Conservation (phyloP, 1,139 yeast species). For the Hanseniaspora gamundiae region DNA sequence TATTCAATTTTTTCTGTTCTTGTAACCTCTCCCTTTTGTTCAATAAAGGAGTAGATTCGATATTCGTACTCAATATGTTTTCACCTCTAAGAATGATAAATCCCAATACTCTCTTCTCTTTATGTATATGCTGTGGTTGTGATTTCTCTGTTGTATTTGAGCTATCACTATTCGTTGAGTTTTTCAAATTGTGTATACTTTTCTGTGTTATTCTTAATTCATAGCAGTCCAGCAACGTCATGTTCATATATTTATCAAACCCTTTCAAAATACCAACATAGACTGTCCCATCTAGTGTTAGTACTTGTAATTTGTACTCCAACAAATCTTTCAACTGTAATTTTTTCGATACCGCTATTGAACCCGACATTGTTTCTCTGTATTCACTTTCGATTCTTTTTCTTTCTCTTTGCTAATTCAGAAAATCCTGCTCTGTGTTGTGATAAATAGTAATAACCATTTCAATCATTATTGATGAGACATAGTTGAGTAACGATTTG, state of each 20-base stretch:
- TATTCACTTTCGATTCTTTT: too few species aligned
- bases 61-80: slow-evolving; percentile 68
- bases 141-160: slow-evolving; percentile 39
- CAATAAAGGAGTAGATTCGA: slow-evolving; percentile 41
- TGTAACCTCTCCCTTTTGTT: slow-evolving; percentile 28
- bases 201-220: slow-evolving; percentile 69
- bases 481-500: too few species aligned
- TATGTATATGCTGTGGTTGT: slow-evolving; percentile 20
- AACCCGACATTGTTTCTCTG: not conserved
- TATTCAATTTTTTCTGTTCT: slow-evolving; percentile 16
- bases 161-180: slow-evolving; percentile 15
- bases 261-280: slow-evolving; percentile 75
- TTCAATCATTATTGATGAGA: too few species aligned
- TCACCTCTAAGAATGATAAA: slow-evolving; percentile 81
- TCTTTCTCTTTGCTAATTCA: too few species aligned
- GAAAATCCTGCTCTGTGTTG: too few species aligned
- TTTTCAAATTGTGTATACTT: slow-evolving; percentile 32
- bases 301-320: slow-evolving; percentile 60
- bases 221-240: slow-evolving; percentile 75
- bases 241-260: slow-evolving; percentile 80
- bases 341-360: not conserved
- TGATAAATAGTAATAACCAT: too few species aligned
- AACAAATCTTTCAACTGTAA: slow-evolving; percentile 51
- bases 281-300: slow-evolving; percentile 62
- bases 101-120: slow-evolving; percentile 30